phyloP scores from a whole-genome alignment of 805 yeast genomes.

The Cyberlindnera mississippiensis region DNA sequence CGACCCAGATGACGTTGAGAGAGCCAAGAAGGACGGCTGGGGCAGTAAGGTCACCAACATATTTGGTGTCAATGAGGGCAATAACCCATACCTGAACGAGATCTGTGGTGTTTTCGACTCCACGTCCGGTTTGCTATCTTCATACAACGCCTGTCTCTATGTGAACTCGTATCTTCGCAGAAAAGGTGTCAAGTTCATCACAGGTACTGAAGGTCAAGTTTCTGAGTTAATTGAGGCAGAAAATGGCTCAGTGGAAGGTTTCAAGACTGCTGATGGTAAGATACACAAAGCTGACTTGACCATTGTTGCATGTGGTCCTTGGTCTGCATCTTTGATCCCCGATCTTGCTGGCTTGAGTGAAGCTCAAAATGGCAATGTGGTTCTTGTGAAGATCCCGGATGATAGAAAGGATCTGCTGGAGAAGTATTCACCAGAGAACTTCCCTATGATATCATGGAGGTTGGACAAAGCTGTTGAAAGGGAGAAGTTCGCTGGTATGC shows the following conservation, averaged over 20 bases:
- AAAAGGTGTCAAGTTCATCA: conserved; percentile 33
- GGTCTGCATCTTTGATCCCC: conserved; percentile 22
- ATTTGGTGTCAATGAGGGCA: conserved; percentile 18
- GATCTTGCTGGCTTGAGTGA: conserved; percentile 34
- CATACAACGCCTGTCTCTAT: conserved; percentile 32
- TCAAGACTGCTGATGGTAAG: conserved; percentile 28
- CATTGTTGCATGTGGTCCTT: conserved; percentile 24
- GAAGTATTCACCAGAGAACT: conserved; percentile 31
- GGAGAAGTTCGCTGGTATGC: conserved; percentile 30
- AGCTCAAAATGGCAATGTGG: conserved; percentile 36
- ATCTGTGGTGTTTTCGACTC: conserved; percentile 25
- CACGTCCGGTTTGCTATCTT: conserved; percentile 33
- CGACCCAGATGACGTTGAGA: conserved; percentile 26
- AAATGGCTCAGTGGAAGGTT: conserved; percentile 15
- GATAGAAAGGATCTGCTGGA: conserved; percentile 30
- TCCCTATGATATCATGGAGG: conserved; percentile 36
- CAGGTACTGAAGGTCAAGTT: conserved; percentile 32
- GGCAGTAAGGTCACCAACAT: conserved; percentile 22
- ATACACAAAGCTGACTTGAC: conserved; percentile 18
- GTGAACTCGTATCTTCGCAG: conserved; percentile 26
- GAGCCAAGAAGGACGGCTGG: conserved; percentile 32
- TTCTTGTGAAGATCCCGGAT: conserved; percentile 34
- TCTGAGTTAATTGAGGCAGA: conserved; percentile 19
- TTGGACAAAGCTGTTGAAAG: conserved; percentile 30
- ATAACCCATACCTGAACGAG: conserved; percentile 18